Evolutionary conservation across 2,329 filamentous ascomycete species (phyloP).

Genomic region (Aschersonia sp.): DNA sequence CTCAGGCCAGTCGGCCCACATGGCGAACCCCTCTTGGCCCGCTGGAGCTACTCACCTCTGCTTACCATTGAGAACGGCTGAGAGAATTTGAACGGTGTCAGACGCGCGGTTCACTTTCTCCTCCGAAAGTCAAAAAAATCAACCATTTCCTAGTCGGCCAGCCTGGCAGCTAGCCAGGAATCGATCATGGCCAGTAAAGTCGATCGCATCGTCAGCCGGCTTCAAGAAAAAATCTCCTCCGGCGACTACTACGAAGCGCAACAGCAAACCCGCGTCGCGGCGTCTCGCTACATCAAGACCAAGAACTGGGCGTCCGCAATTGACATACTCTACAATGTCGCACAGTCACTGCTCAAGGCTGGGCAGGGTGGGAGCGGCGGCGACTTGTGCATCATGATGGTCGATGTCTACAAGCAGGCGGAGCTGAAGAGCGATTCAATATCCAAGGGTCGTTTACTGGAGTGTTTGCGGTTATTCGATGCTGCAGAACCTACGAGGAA

Average conservation of each 20-base stretch:
- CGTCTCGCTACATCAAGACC: conserved; percentile 82
- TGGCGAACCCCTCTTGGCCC: no score
- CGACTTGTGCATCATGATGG: conserved; percentile 72
- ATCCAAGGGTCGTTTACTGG: conserved; percentile 61
- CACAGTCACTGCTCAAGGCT: conserved; percentile 72
- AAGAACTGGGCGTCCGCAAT: conserved; percentile 73
- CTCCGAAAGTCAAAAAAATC: no score
- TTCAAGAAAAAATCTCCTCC: conserved; percentile 78
- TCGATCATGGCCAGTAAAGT: conserved; percentile 23
- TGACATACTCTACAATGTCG: conserved; percentile 73
- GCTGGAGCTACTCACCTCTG: no score
- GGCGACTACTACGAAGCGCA: conserved; percentile 97
- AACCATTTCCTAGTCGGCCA: no score
- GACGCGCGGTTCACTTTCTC: no score
- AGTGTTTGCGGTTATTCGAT: conserved; percentile 67
- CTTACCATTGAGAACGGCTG: no score
- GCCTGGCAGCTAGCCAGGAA: no score
- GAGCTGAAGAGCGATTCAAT: conserved; percentile 62
- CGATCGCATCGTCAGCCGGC: conserved; percentile 40
- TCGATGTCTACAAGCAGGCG: conserved; percentile 84
- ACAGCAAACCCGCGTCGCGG: conserved; percentile 92
- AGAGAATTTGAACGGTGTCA: no score
- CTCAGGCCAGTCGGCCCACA: no score
- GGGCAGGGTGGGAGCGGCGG: conserved; percentile 90
- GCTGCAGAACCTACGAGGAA: conserved; percentile 79